Evolutionary conservation across 2,329 filamentous ascomycete genomes (phyloP), one percentile per base, ranked within the genome.

Genomic region (Nothophaeocryptopus gaeumannii): DNA sequence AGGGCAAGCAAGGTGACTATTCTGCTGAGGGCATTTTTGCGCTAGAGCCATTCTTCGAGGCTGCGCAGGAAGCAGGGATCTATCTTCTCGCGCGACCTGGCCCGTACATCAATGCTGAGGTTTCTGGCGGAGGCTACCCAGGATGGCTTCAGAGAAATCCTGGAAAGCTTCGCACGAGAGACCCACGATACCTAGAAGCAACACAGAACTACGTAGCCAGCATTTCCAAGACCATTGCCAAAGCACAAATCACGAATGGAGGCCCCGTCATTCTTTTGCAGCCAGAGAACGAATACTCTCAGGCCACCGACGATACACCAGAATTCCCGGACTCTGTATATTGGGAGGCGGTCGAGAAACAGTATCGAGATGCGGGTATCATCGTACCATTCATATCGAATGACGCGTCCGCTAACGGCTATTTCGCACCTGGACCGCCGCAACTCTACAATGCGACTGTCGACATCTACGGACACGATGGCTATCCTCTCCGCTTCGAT

Each of bases 261-360:
- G 89, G 89, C 0, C 88, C 88, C 0, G 78, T 95, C 7, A 88
- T 95, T 52, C 71, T 92, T 1, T 78, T 86, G 36, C 89, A 95
- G 65, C 84, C 86, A 0, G 89, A 95, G 66, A 95, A 93, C 55
- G 89, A 93, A 66, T 91, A 92, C 63, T 83, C 79, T 1, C 68
- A 72, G 13, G 75, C 74, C 1, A 69, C 71, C 12, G 70, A 69
- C 3, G 71, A 71, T 2, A 71, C 78, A n/a, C 65, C 69, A 0
- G 68, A 71, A 2, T 88, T 85, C 56, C 85, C 85, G 0, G 82
- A 89, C 59, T 74, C 77, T 0, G 73, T 77, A 0, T 93, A 91
- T 64, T 82, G 91, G 45, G 39, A 48, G 68, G 76, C 82, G 55
- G 81, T 91, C 5, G 79, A 85, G 39, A 75, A 89, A 30, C 85